Conservation (phyloP, 2,329 filamentous ascomycete species). For the Gliomastix tumulicola region DNA sequence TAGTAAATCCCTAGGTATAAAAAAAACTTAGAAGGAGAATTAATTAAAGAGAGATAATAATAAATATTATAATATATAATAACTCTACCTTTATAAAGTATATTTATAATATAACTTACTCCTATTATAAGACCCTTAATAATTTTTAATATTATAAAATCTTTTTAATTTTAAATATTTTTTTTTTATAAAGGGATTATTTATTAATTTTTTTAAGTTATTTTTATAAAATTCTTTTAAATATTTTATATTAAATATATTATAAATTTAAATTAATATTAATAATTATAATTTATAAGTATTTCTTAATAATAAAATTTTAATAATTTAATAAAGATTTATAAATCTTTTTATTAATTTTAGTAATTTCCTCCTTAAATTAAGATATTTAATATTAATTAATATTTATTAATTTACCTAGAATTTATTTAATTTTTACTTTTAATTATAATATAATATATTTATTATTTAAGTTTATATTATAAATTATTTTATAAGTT, state of each 20-base stretch:
- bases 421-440: neutral
- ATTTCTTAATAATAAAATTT: neutral
- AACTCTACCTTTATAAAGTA: no score
- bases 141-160: no score
- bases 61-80: no score
- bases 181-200: no score
- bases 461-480: neutral
- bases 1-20: no score
- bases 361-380: neutral
- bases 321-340: neutral
- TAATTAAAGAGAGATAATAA: neutral
- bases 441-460: neutral
- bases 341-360: neutral
- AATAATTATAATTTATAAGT: neutral
- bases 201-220: constrained; percentile 2
- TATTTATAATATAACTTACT: no score
- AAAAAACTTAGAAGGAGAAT: neutral
- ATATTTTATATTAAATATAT: neutral
- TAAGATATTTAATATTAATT: neutral
- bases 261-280: constrained; percentile 1
- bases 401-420: neutral
- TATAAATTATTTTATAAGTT: constrained; percentile 1
- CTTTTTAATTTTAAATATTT: no score
- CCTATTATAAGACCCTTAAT: no score
- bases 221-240: neutral